Evolutionary conservation across 1,139 yeast species (phyloP), one percentile per base, ranked within the genome.

Genomic region (Suhomyces guaymorum): DNA sequence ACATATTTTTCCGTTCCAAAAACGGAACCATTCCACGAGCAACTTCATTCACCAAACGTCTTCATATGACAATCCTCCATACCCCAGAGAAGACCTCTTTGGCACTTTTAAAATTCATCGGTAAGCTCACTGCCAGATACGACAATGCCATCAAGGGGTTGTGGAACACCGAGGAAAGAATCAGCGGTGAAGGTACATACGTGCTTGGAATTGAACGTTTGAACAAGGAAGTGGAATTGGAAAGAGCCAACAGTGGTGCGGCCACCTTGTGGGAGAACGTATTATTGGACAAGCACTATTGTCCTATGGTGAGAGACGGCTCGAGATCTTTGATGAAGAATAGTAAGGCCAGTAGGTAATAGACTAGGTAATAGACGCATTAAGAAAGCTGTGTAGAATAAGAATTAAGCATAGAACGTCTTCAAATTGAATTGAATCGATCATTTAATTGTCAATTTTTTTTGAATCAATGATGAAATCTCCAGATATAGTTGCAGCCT

Each of bases 241-340:
- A 84, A 48, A 78, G 94, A 57, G 69, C 85, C 47, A 89, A 90
- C 52, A 76, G 95, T 3, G 90, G 82, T 32, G 94, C 94, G 10
- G 95, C 97, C 1, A 83, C 89, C 0, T 64, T 90, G 30, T 92
- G 96, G 95, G 97, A 92, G 54, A 78, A 80, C 36, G 81, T 82
- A 3, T 60, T 90, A 33, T 65, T 92, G 41, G 83, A 82, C 42
- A 78, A 80, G 43, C 97, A 92, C 58, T 92, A 85, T 55, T 77
- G 88, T 45, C 94, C 95, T 2, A 65, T 75, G 50, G 87, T 89
- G n/a, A 71, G 79, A 42, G 75, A 70, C 34, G 73, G 73, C 19
- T 57, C 71, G 6, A 48, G 75, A 31, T 59, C 70, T n/a, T 63
- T 70, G 47, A 55, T 67, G 63, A 70, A 70, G 39, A 57, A 61